phyloP scores from a whole-genome alignment of 2,329 filamentous ascomycete genomes.

The Apiospora sp. region DNA sequence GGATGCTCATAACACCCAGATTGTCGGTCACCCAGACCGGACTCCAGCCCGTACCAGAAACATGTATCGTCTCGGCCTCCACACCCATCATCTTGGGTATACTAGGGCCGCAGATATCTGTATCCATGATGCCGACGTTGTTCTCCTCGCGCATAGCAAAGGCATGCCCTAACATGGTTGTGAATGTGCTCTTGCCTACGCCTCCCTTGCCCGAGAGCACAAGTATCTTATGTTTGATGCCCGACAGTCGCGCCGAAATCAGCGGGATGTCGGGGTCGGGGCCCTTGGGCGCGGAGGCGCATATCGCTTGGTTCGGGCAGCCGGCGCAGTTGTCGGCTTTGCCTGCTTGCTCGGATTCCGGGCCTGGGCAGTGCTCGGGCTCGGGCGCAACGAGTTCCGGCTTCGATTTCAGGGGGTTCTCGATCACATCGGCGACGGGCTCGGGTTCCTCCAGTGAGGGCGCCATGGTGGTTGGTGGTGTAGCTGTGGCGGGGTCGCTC shows the following conservation, averaged over 20 bases:
- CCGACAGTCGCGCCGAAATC: constrained; percentile 82
- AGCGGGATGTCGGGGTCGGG: constrained; percentile 93
- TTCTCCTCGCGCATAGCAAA: constrained; percentile 82
- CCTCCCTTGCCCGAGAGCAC: constrained; percentile 95
- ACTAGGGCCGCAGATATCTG: constrained; percentile 93
- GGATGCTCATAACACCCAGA: constrained; percentile 93
- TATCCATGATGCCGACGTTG: constrained; percentile 95
- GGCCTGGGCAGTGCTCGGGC: constrained; percentile 95
- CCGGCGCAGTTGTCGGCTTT: constrained; percentile 86
- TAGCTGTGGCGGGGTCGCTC: neutral
- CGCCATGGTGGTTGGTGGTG: constrained; percentile 64
- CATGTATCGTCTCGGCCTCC: constrained; percentile 90
- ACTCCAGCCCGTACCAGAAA: constrained; percentile 88
- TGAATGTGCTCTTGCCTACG: constrained; percentile 96
- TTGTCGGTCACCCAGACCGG: constrained; percentile 97
- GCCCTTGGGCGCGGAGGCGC: constrained; percentile 91
- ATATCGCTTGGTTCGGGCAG: constrained; percentile 95
- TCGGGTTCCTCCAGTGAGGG: constrained; percentile 80
- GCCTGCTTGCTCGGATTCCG: constrained; percentile 76
- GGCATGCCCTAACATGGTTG: constrained; percentile 84
- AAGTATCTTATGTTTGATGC: constrained; percentile 90
- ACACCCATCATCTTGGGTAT: constrained; percentile 99
- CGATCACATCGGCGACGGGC: constrained; percentile 72
- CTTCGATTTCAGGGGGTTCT: constrained; percentile 78
- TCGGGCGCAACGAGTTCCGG: constrained; percentile 92